Base-by-base conservation (phyloP, 2,329 filamentous ascomycete species). In the Didymosphaeria variabile region DNA sequence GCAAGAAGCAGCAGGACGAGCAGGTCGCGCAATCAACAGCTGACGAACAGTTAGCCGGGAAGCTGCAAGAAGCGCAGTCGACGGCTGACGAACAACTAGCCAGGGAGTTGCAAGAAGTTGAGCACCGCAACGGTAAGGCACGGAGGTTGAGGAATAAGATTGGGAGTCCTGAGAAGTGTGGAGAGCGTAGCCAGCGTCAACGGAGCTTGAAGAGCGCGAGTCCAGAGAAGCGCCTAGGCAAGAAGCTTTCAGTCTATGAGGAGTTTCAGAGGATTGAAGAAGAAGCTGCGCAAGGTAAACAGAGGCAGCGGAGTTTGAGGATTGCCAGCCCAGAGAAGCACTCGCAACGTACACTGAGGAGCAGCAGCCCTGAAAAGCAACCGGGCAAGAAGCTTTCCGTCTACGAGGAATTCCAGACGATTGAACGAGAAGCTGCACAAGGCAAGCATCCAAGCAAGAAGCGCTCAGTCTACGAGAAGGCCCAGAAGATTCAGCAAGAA, bases 161-260 rank as follows among this genome's bases (percentile, higher is more conserved):
- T 15, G 8, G 17, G 5, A 40, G 49, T n/a, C 32, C 49, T 5
- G 49, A 52, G 49, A 52, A 52, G 34, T n/a, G n/a, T n/a, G n/a
- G n/a, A n/a, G n/a, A n/a, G n/a, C n/a, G n/a, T n/a, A n/a, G n/a
- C n/a, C n/a, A n/a, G n/a, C n/a, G n/a, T n/a, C n/a, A n/a, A n/a
- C n/a, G n/a, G n/a, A n/a, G n/a, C n/a, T n/a, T n/a, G n/a, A n/a
- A n/a, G n/a, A n/a, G n/a, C n/a, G n/a, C n/a, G n/a, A n/a, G 49
- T n/a, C 32, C 49, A 5, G 49, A 52, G 49, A 52, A 52, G 34
- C 49, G 32, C 5, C 26, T 29, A 12, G n/a, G 2, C 9, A 52
- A 52, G 32, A 52, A 52, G 6, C 49, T 52, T 3, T 23, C 49
- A 7, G 32, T 38, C 31, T 52, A 52, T 32, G 49, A 52, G 5